These are phyloP conservation scores for Starmerella vitae DNA, from an alignment of 805 yeast genomes.

Conservation along the genomic window DNA sequence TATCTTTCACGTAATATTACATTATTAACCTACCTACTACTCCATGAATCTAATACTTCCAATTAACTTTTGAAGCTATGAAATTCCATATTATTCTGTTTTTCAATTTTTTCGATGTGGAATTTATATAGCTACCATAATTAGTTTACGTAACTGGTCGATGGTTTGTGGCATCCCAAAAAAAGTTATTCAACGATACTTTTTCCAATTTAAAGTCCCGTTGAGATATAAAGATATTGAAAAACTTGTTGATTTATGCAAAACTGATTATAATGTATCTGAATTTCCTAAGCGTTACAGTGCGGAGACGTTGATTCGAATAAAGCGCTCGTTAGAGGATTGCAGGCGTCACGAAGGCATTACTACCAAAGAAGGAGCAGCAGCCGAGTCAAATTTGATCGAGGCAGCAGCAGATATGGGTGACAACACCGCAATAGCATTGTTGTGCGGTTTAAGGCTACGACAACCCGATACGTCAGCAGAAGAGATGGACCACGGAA, in stretches of 20 bases:
- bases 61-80: no score
- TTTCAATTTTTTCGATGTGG: no score
- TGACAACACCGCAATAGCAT: slow-evolving; percentile 62
- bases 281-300: slow-evolving; percentile 35
- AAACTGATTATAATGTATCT: slow-evolving; percentile 6
- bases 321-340: slow-evolving; percentile 53
- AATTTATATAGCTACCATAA: no score
- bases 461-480: slow-evolving; percentile 28
- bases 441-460: slow-evolving; percentile 56
- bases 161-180: slow-evolving; percentile 19
- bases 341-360: slow-evolving; percentile 49
- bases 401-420: slow-evolving; percentile 78
- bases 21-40: no score
- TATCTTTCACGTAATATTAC: no score
- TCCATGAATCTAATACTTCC: no score
- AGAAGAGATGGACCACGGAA: slow-evolving; percentile 55
- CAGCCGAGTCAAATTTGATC: slow-evolving; percentile 57
- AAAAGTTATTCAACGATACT: slow-evolving; percentile 13
- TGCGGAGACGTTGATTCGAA: slow-evolving; percentile 49
- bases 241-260: slow-evolving; percentile 7
- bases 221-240: slow-evolving; percentile 11
- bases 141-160: no score
- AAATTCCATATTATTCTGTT: no score
- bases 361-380: slow-evolving; percentile 41
- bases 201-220: slow-evolving; percentile 16